These are phyloP conservation scores for Penicillium flavigenum DNA, from an alignment of 495 filamentous ascomycete species.

Conservation along the genomic window DNA sequence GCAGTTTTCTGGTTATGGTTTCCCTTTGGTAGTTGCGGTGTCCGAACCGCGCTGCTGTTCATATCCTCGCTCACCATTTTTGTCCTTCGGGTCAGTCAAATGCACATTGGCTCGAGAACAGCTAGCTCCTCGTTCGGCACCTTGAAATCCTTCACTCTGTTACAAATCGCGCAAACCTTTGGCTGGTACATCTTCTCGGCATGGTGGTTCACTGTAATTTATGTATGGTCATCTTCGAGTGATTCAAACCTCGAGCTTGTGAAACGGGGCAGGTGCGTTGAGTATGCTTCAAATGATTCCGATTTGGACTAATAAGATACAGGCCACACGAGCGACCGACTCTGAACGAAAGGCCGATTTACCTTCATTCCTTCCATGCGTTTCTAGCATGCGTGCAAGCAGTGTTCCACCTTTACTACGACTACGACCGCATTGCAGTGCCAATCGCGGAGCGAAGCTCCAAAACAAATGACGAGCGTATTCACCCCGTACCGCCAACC, in stretches of 20 bases:
- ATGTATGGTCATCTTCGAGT: constrained; percentile 71
- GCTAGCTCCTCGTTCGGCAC: constrained; percentile 65
- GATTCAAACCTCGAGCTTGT: constrained; percentile 68
- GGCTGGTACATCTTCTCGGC: constrained; percentile 75
- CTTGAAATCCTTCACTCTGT: constrained; percentile 53
- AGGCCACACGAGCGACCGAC: constrained; percentile 66
- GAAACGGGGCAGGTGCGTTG: constrained; percentile 59
- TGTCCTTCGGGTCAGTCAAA: constrained; percentile 79
- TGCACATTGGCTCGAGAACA: constrained; percentile 69
- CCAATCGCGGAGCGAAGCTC: constrained; percentile 41
- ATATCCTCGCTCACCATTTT: constrained; percentile 66
- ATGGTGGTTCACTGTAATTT: constrained; percentile 77
- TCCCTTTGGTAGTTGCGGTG: constrained; percentile 69
- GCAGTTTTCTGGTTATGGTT: constrained; percentile 85
- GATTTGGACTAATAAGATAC: constrained; percentile 14
- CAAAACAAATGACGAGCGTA: constrained; percentile 39
- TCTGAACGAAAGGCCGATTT: constrained; percentile 87
- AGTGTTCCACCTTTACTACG: constrained; percentile 64
- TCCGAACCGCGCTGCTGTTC: constrained; percentile 72
- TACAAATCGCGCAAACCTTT: constrained; percentile 64
- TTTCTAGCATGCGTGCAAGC: constrained; percentile 69
- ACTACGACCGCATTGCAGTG: constrained; percentile 70
- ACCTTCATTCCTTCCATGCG: constrained; percentile 69
- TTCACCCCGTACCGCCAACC: constrained; percentile 34
- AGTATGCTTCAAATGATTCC: not conserved